Evolutionary conservation across 257 asterid genomes (phyloP).

Genomic region (Pogostemon cablin): DNA sequence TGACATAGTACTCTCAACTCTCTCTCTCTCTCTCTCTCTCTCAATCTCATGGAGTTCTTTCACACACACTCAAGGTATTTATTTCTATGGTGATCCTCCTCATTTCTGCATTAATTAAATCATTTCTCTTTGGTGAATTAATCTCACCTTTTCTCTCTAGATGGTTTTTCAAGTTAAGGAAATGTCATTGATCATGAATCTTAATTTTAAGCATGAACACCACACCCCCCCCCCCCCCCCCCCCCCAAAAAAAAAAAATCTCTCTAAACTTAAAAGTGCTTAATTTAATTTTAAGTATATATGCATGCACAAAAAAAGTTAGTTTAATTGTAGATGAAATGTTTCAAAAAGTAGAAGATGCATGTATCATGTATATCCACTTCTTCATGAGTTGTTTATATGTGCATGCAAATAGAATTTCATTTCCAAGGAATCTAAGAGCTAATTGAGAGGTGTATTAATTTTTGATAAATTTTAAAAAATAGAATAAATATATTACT

Average conservation of each 20-base stretch:
- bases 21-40: neutral
- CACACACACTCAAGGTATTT: slow-evolving; percentile 23
- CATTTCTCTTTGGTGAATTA: neutral
- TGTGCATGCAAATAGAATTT: neutral
- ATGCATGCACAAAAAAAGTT: slow-evolving; percentile 27
- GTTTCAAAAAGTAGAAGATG: neutral
- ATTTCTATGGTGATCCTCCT: neutral
- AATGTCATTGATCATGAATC: too few species aligned
- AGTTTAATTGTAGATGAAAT: neutral
- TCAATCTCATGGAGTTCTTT: slow-evolving; percentile 19
- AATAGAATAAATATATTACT: too few species aligned
- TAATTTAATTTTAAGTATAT: neutral
- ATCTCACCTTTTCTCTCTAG: neutral
- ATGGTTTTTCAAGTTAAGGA: neutral
- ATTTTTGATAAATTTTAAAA: too few species aligned
- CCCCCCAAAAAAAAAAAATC: too few species aligned
- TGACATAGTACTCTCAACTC: neutral
- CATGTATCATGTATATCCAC: too few species aligned
- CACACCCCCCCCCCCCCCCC: too few species aligned
- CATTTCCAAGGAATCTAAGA: neutral
- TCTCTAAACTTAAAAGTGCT: neutral
- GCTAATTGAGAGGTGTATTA: neutral
- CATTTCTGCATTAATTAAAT: neutral
- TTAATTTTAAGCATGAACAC: too few species aligned
- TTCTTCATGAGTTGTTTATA: neutral